These are phyloP conservation scores for Phytophthora crassamura DNA, from an alignment of 352 stramenopile genomes.

Conservation along the genomic window DNA sequence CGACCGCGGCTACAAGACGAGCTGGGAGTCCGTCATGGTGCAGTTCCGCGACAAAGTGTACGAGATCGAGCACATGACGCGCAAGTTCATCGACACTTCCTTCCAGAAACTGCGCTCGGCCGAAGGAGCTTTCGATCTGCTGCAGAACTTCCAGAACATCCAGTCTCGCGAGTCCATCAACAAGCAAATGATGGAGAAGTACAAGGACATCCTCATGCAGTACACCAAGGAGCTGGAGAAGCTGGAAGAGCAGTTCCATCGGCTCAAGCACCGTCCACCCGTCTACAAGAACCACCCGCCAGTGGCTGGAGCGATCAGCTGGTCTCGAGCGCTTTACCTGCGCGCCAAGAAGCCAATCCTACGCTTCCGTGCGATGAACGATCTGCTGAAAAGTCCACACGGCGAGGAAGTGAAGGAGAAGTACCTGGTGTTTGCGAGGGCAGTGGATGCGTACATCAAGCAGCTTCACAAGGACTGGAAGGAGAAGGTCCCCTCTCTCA, in stretches of 20 bases:
- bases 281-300: slow-evolving; percentile 96
- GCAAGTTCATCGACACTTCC: slow-evolving; percentile 95
- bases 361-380: slow-evolving; percentile 93
- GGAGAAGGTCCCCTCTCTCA: slow-evolving; percentile 83
- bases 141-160: slow-evolving; percentile 98
- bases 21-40: slow-evolving; percentile 95
- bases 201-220: slow-evolving; percentile 96
- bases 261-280: slow-evolving; percentile 78
- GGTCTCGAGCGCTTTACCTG: slow-evolving; percentile 87
- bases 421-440: slow-evolving; percentile 94
- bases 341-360: slow-evolving; percentile 95
- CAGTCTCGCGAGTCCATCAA: slow-evolving; percentile 96
- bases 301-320: slow-evolving; percentile 86
- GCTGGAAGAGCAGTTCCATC: slow-evolving; percentile 91
- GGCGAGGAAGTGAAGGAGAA: slow-evolving; percentile 95
- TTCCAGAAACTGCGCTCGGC: slow-evolving; percentile 96
- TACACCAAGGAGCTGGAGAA: slow-evolving; percentile 96
- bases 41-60: slow-evolving; percentile 94
- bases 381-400: slow-evolving; percentile 90
- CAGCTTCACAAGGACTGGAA: slow-evolving; percentile 94
- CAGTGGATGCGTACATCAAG: slow-evolving; percentile 94
- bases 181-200: slow-evolving; percentile 97
- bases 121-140: slow-evolving; percentile 95
- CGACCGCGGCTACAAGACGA: slow-evolving; percentile 94
- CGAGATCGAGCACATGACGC: slow-evolving; percentile 96